Evolutionary conservation across 1,284 basidiomycete species (phyloP).

Genomic region (Inonotus hispidus): DNA sequence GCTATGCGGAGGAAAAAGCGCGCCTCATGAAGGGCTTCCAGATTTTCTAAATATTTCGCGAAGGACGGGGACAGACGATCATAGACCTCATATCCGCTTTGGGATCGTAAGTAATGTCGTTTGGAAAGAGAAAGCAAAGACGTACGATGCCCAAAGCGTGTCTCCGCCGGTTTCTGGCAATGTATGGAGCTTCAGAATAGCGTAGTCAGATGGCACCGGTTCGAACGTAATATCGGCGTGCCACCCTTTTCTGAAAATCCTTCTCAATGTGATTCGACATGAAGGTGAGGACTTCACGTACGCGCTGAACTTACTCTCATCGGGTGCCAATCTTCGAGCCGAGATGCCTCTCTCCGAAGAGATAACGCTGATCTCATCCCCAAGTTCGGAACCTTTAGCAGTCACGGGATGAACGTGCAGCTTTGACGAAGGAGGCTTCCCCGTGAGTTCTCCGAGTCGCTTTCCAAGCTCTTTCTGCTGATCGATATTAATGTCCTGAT

Average conservation of each 20-base stretch:
- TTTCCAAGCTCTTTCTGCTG: constrained; percentile 42
- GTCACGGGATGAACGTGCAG: constrained; percentile 67
- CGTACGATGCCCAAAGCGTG: constrained; percentile 35
- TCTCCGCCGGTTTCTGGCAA: constrained; percentile 39
- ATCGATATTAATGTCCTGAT: constrained; percentile 42
- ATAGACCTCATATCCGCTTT: constrained; percentile 56
- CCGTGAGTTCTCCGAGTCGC: constrained; percentile 49
- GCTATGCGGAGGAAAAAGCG: constrained; percentile 36
- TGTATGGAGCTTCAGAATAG: constrained; percentile 44
- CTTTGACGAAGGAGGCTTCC: constrained; percentile 47
- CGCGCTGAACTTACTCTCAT: constrained; percentile 9
- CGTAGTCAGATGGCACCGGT: constrained; percentile 59
- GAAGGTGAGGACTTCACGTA: neutral
- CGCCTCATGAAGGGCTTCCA: constrained; percentile 55
- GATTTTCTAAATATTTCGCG: constrained; percentile 49
- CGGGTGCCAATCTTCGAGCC: neutral
- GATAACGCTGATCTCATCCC: constrained; percentile 45
- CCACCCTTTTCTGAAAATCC: constrained; percentile 40
- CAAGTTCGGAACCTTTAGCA: constrained; percentile 42
- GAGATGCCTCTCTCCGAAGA: constrained; percentile 34
- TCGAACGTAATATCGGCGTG: constrained; percentile 71
- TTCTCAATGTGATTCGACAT: neutral
- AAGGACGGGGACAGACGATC: constrained; percentile 56
- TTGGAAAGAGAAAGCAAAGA: neutral
- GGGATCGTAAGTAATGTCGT: neutral